Percentiles rank a stretch among this genome's conserved stretches.
phyloP scores from a whole-genome alignment of 257 asterid genomes.

The Salvia splendens region DNA sequence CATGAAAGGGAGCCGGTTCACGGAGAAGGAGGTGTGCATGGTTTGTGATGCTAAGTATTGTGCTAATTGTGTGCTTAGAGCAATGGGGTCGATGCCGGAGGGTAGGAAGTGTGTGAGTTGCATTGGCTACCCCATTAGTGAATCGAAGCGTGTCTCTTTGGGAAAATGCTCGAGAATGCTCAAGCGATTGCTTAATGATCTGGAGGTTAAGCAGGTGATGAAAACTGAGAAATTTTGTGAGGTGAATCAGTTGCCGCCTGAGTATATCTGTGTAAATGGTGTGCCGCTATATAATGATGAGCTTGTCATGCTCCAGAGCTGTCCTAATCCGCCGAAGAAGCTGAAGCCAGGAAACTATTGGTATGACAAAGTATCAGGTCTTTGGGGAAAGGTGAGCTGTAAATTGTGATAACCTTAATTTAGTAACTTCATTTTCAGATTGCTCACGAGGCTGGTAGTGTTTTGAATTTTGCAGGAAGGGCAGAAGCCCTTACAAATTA shows the following conservation, averaged over 20 bases:
- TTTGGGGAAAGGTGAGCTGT: conserved; percentile 67
- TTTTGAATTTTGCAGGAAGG: conserved; percentile 74
- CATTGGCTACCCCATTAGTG: conserved; percentile 84
- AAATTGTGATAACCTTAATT: conserved; percentile 14
- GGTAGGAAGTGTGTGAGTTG: conserved; percentile 96
- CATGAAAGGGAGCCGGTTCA: conserved; percentile 83
- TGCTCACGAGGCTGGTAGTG: conserved; percentile 13
- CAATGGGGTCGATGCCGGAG: conserved; percentile 99
- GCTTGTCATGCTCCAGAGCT: conserved; percentile 55
- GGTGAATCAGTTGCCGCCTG: conserved; percentile 69
- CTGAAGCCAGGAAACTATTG: conserved; percentile 73
- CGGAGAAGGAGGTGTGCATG: conserved; percentile 92
- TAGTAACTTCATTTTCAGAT: conserved; percentile 22
- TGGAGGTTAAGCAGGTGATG: conserved; percentile 76
- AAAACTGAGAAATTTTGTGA: conserved; percentile 62
- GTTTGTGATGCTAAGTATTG: conserved; percentile 98
- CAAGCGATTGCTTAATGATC: conserved; percentile 80
- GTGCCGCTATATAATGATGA: conserved; percentile 62
- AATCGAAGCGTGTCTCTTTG: conserved; percentile 69
- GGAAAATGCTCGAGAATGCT: conserved; percentile 98
- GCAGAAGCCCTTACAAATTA: conserved; percentile 84
- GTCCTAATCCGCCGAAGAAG: conserved; percentile 68
- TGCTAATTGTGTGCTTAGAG: conserved; percentile 88
- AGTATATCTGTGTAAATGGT: conserved; percentile 61
- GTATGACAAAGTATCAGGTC: conserved; percentile 75